Evolutionary conservation across 1,139 yeast genomes (phyloP).

Genomic region (Hyphopichia buzzinii): DNA sequence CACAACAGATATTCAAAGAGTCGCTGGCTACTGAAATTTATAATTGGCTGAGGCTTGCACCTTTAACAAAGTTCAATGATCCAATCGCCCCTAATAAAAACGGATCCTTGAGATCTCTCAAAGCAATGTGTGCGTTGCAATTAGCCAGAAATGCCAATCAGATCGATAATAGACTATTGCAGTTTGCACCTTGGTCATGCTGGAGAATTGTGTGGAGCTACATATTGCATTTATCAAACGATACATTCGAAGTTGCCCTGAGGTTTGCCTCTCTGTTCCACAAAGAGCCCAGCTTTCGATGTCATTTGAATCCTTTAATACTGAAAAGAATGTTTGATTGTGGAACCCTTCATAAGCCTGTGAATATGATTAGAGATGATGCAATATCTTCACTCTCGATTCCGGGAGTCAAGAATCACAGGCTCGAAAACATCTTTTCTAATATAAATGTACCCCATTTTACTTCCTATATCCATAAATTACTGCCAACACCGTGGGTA

Average conservation of each 20-base stretch:
- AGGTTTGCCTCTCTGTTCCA: conserved; percentile 27
- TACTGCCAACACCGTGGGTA: conserved; percentile 16
- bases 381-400: conserved; percentile 1
- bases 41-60: conserved; percentile 2
- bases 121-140: conserved; percentile 25
- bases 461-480: conserved; percentile 13
- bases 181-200: conserved; percentile 26
- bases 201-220: conserved; percentile 34
- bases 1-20: conserved; percentile 1
- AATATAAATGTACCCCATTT: conserved; percentile 25
- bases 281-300: conserved; percentile 16
- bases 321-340: background rate
- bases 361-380: background rate
- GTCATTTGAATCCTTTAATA: conserved; percentile 17
- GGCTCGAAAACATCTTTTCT: conserved; percentile 36
- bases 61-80: background rate
- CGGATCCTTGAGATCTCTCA: conserved; percentile 11
- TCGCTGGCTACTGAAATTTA: conserved; percentile 1
- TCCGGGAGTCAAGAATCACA: conserved; percentile 18
- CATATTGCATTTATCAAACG: conserved; percentile 24
- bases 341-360: background rate
- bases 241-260: conserved; percentile 28
- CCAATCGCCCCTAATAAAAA: background rate
- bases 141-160: conserved; percentile 27
- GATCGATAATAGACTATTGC: conserved; percentile 20